Evolutionary conservation across 2,329 filamentous ascomycete genomes (phyloP).

Genomic region (Knoxdaviesia capensis): DNA sequence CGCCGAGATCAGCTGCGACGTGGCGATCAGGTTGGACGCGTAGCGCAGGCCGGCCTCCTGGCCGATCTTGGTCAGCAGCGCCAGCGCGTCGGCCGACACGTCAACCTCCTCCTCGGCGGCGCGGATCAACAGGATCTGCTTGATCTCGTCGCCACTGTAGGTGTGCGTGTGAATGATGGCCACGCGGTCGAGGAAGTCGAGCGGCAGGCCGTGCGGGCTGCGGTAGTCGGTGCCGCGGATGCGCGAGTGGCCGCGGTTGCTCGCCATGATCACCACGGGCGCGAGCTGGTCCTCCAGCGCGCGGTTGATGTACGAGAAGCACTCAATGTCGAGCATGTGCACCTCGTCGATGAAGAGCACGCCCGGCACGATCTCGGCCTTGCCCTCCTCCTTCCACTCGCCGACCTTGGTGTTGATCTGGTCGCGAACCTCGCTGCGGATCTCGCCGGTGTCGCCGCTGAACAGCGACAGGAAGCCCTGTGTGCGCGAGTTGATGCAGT

Average conservation of each 20-base stretch:
- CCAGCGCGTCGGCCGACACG: constrained; percentile 70
- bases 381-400: constrained; percentile 98
- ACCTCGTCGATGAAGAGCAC: constrained; percentile 98
- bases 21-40: constrained; percentile 94
- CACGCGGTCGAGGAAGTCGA: constrained; percentile 90
- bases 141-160: constrained; percentile 69
- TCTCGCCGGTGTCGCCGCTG: constrained; percentile 94
- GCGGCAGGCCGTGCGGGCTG: constrained; percentile 79
- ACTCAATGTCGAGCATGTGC: constrained; percentile 98
- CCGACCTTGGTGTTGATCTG: constrained; percentile 99
- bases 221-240: constrained; percentile 89
- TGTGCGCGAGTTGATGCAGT: constrained; percentile 98
- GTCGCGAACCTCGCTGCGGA: constrained; percentile 87
- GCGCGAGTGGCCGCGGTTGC: constrained; percentile 77
- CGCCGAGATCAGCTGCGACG: constrained; percentile 67
- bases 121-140: constrained; percentile 78
- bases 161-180: constrained; percentile 88
- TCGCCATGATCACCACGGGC: constrained; percentile 97
- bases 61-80: constrained; percentile 87
- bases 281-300: constrained; percentile 87
- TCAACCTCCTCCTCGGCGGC: constrained; percentile 95
- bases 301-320: constrained; percentile 96
- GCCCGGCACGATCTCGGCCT: constrained; percentile 91
- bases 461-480: constrained; percentile 95
- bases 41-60: constrained; percentile 83